Evolutionary conservation across 202 grass and related monocot genomes (phyloP), one percentile per base, ranked within the genome.

Genomic region (Hordeum pubiflorum): DNA sequence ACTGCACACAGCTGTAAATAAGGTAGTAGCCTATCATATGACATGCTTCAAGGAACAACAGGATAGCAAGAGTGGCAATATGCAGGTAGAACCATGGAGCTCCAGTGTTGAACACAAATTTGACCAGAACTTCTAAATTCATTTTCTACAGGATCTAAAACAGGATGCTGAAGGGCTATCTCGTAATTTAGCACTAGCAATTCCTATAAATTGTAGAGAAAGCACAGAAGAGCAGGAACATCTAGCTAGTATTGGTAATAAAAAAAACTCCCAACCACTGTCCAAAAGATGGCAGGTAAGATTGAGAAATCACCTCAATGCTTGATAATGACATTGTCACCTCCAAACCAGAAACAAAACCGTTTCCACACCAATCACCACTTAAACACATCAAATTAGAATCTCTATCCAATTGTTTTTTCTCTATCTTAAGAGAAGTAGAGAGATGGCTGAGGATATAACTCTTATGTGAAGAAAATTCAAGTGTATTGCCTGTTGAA

Each of bases 331-430:
- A 84, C 41, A 92, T 69, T 29, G 60, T 6, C 46, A 92, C 59
- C 82, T 96, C 87, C 70, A 96, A 90, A 84, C 93, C 93, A 82
- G 87, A 90, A 84, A 96, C 48, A 84, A 75, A 87, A 88, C 83
- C 90, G 55, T 38, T 87, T 79, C 93, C 93, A 69, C 76, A 78
- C 90, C 90, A 96, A 88, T 87, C 68, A 80, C 87, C 89, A 74
- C 54, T 81, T 60, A 84, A 69, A 76, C 75, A 79, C 34, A 70
- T 57, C 64, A 81, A 60, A 46, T 32, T 74, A 52, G 76, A 56
- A 72, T 82, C 80, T 57, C 68, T 79, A 76, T 79, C 69, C 62
- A 84, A 59, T 18, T 63, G 52, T 76, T 88, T 90, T 80, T 78
- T 96, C 85, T 96, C 81, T 26, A 81, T 80, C 55, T 90, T 82